Evolutionary conservation across 306 rosid species (phyloP).

Genomic region (Comarum palustre): DNA sequence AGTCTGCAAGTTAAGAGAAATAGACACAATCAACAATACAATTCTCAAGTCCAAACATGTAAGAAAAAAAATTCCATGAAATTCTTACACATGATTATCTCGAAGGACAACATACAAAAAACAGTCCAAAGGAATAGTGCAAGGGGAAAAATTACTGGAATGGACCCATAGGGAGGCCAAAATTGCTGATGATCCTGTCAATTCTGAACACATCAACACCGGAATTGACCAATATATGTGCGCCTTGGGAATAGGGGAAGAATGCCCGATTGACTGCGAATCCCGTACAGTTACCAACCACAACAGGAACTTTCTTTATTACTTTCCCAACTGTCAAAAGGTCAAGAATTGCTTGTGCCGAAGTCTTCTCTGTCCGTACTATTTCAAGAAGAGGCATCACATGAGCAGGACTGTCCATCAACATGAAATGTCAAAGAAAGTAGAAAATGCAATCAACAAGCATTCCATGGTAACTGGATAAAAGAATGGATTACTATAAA

Average conservation of each 20-base stretch:
- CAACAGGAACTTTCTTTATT: conserved; percentile 84
- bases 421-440: conserved; percentile 30
- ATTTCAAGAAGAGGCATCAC: conserved; percentile 97
- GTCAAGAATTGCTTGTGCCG: conserved; percentile 89
- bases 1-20: conserved; percentile 56
- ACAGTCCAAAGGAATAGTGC: not conserved
- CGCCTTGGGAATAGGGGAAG: conserved; percentile 86
- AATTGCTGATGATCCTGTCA: conserved; percentile 62
- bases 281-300: conserved; percentile 96
- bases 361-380: conserved; percentile 79
- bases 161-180: conserved; percentile 95
- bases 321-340: conserved; percentile 77
- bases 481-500: not conserved
- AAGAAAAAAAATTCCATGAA: not conserved
- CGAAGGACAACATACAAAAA: conserved; percentile 20
- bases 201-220: conserved; percentile 85
- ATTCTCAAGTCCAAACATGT: not conserved
- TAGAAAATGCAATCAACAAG: not conserved
- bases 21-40: conserved; percentile 21
- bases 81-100: not conserved
- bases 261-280: conserved; percentile 93
- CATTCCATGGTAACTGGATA: not conserved
- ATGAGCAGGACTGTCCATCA: conserved; percentile 88
- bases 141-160: conserved; percentile 66
- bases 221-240: conserved; percentile 56